phyloP scores from a whole-genome alignment of 768 basidiomycete genomes.

The Scleroderma bovista region DNA sequence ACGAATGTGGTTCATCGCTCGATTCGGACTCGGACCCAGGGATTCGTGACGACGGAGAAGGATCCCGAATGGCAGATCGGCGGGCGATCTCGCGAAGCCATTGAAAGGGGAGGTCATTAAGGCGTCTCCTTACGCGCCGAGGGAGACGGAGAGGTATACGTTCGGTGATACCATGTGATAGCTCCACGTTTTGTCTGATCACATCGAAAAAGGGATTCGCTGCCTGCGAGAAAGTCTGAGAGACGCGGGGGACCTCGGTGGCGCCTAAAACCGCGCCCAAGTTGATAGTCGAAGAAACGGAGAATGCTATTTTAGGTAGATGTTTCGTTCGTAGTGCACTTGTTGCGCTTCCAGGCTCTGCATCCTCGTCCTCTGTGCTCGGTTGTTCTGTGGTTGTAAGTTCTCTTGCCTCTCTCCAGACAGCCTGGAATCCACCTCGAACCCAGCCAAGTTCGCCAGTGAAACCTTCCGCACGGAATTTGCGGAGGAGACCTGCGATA shows the following conservation, averaged over 20 bases:
- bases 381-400: constrained; percentile 49
- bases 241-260: neutral
- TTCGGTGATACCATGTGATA: constrained; percentile 68
- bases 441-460: constrained; percentile 69
- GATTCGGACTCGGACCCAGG: constrained; percentile 27
- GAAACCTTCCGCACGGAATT: constrained; percentile 61
- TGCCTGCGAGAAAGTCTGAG: constrained; percentile 21
- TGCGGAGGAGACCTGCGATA: constrained; percentile 66
- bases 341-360: constrained; percentile 27
- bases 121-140: constrained; percentile 43
- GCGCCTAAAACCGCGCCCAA: constrained; percentile 13
- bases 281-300: constrained; percentile 38
- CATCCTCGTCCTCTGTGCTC: constrained; percentile 45
- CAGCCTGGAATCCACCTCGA: constrained; percentile 74
- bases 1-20: constrained; percentile 27
- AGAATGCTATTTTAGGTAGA: constrained; percentile 63
- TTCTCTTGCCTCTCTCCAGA: constrained; percentile 49
- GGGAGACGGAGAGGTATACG: constrained; percentile 71
- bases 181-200: constrained; percentile 83
- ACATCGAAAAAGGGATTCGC: constrained; percentile 93
- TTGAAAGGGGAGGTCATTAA: constrained; percentile 70
- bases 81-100: constrained; percentile 75
- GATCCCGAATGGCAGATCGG: constrained; percentile 33
- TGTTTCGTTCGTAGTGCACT: constrained; percentile 47
- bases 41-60: constrained; percentile 8